A percentile compares a stretch with the other conserved stretches of the same genome.
phyloP scores from a whole-genome alignment of 306 rosid genomes.

The Medicago arabica region DNA sequence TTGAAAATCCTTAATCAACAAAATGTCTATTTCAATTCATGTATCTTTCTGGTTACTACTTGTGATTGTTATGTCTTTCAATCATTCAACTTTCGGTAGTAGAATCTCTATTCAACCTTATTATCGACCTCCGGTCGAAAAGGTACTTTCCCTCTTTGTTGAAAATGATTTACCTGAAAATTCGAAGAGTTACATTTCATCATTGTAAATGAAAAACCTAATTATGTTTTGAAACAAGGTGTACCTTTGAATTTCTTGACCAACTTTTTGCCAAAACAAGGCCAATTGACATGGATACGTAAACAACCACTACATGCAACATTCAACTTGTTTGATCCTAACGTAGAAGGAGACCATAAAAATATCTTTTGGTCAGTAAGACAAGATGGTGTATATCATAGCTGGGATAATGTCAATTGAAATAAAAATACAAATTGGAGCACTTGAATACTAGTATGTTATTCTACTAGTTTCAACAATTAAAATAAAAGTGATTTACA shows the following conservation, averaged over 20 bases:
- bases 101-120: no score
- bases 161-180: no score
- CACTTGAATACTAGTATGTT: neutral
- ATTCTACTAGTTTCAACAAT: no score
- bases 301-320: neutral
- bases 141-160: no score
- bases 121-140: no score
- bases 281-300: neutral
- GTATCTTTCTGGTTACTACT: no score
- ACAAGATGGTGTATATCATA: constrained; percentile 20
- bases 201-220: neutral
- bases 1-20: no score
- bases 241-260: neutral
- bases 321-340: neutral
- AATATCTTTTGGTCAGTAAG: neutral
- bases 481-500: no score
- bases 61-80: no score
- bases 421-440: neutral
- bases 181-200: no score
- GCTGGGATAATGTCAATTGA: neutral
- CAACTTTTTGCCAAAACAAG: neutral
- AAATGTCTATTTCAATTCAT: no score
- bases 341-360: neutral
- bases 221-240: neutral
- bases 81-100: no score